Base-by-base conservation (phyloP, 176 grass and related monocot genomes). In the Oryza coarctata region DNA sequence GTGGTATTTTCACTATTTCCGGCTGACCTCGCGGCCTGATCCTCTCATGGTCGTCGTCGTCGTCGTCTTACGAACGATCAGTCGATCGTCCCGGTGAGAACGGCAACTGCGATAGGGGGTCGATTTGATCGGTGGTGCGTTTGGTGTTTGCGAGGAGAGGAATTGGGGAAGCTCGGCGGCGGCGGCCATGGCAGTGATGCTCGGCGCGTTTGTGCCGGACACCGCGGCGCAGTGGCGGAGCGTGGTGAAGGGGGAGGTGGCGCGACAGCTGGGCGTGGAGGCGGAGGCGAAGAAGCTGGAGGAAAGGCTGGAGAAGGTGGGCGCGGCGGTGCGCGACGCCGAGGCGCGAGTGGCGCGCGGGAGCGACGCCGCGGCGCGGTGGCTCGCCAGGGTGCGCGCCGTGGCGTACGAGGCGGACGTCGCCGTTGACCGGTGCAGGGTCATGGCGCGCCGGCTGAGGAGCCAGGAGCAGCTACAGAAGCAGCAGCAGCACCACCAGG, bases 161-260 rank as follows among this genome's bases (percentile, higher is more conserved):
- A 28, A 55, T 20, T 4, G 5, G 38, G 14, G 7, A 6, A 2
- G 6, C 5, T 7, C 12, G 47, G 15, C 33, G 35, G 23, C 43
- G 3, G 31, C 9, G 64, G 34, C 14, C 70, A 90, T 93, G 81
- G 85, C 91, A 47, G 77, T 79, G 86, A 78, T 86, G 89, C 88
- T 87, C 49, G 75, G 74, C 84, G 85, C 85, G 13, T 86, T 90
- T 41, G 81, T 91, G 65, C 81, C 85, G 33, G 80, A 91, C 44
- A 84, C 74, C 32, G 72, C 82, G 71, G 77, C 62, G 77, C 87
- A 73, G 77, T 81, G 82, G 87, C 82, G 77, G 36, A 39, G 20
- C 33, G 18, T 81, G 55, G 77, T 34, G 41, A 34, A 80, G 26
- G 65, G 41, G 26, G 77, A 76, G 32, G 87, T 71, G 71, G 64